A percentile compares a stretch with the other conserved stretches of the same genome.
Evolutionary conservation across 441 rosid genomes (phyloP).

Genomic region (Kokia cookei): DNA sequence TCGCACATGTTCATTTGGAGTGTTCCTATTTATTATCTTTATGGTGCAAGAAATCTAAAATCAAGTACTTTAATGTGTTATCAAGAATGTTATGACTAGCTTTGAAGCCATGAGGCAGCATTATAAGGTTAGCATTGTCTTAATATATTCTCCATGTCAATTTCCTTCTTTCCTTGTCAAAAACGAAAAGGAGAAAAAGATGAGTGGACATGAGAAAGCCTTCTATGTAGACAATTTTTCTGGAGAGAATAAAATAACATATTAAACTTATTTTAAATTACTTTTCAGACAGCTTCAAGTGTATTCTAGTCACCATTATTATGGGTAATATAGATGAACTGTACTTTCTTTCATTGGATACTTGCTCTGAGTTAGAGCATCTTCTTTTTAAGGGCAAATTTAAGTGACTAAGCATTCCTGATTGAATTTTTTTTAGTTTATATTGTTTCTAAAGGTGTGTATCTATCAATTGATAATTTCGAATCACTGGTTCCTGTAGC

Average conservation of each 20-base stretch:
- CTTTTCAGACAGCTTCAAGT: neutral
- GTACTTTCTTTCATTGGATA: neutral
- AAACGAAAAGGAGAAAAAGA: slow-evolving; percentile 1
- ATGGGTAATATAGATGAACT: neutral
- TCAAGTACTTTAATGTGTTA: neutral
- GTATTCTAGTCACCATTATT: neutral
- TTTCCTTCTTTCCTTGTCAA: neutral
- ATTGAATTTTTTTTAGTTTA: neutral
- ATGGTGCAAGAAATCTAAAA: slow-evolving; percentile 10
- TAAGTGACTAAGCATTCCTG: neutral
- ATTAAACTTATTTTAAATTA: neutral
- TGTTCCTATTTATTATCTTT: neutral
- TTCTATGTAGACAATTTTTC: neutral
- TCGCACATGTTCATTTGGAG: neutral
- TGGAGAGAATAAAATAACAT: neutral
- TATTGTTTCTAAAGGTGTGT: neutral
- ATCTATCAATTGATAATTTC: slow-evolving; percentile 21
- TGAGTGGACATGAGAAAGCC: neutral
- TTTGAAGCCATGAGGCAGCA: neutral
- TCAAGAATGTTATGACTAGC: neutral
- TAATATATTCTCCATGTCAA: neutral
- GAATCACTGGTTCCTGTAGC: slow-evolving; percentile 33
- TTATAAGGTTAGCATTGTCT: slow-evolving; percentile 2
- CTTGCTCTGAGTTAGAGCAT: neutral
- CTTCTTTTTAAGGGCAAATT: neutral